Percentiles rank a stretch among this genome's conserved stretches.
Evolutionary conservation across 2,329 filamentous ascomycete genomes (phyloP).

Genomic region (Thelonectria olida): DNA sequence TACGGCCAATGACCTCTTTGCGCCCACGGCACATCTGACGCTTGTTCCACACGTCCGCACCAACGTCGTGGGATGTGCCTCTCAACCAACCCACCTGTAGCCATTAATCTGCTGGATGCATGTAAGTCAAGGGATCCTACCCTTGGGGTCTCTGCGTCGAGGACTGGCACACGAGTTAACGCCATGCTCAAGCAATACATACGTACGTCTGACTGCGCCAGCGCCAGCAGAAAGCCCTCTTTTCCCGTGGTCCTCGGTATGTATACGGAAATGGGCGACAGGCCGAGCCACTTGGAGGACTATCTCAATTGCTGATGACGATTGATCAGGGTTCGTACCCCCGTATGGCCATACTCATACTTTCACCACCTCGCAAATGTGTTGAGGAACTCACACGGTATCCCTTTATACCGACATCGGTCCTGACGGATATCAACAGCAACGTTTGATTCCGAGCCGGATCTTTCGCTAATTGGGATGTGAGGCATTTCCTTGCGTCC

Average conservation of each 20-base stretch:
- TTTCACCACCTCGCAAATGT: too few relatives aligned
- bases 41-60: conserved; percentile 8
- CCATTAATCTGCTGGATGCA: conserved; percentile 15
- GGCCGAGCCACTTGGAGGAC: neutral
- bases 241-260: neutral
- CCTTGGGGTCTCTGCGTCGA: conserved; percentile 3
- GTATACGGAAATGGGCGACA: neutral
- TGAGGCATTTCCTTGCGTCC: conserved; percentile 38
- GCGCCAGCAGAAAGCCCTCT: neutral
- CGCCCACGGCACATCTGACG: conserved; percentile 1
- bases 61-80: neutral
- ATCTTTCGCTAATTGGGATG: conserved; percentile 21
- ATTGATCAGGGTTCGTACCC: too few relatives aligned
- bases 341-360: too few relatives aligned
- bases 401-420: neutral
- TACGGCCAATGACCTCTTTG: conserved; percentile 3
- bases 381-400: too few relatives aligned
- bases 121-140: conserved; percentile 17
- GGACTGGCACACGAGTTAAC: conserved; percentile 13
- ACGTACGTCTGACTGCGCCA: neutral
- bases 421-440: conserved; percentile 14
- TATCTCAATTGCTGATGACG: too few relatives aligned
- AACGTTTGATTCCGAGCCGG: conserved; percentile 27
- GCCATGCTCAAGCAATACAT: neutral
- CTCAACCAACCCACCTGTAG: too few relatives aligned